phyloP scores from a whole-genome alignment of 2,329 filamentous ascomycete species.

The Xylaria digitata region DNA sequence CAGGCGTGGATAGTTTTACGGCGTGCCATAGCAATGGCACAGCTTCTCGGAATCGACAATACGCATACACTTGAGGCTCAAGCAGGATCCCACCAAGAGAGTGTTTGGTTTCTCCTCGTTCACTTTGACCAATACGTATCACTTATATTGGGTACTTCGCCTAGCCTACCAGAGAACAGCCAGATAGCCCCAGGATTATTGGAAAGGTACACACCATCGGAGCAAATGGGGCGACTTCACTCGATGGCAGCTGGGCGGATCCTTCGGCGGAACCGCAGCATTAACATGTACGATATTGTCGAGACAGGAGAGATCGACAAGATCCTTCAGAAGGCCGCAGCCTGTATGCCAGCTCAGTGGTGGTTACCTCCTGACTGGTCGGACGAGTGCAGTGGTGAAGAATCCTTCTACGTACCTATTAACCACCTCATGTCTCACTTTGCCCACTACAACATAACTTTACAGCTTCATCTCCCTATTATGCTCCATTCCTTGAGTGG shows the following conservation, averaged over 20 bases:
- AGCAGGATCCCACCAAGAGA: constrained; percentile 49
- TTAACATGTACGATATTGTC: constrained; percentile 44
- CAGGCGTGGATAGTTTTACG: constrained; percentile 59
- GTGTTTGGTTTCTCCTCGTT: constrained; percentile 61
- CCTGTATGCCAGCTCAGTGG: constrained; percentile 56
- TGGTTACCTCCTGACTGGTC: constrained; percentile 51
- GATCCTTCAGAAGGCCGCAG: constrained; percentile 53
- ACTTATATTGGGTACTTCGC: constrained; percentile 60
- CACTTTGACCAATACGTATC: constrained; percentile 60
- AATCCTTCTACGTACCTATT: constrained; percentile 48
- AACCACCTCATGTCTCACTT: constrained; percentile 57
- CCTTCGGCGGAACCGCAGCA: constrained; percentile 52
- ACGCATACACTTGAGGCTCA: constrained; percentile 46
- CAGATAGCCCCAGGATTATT: constrained; percentile 48
- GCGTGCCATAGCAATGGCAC: constrained; percentile 58
- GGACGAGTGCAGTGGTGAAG: constrained; percentile 26
- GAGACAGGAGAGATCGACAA: constrained; percentile 53
- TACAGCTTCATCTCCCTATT: constrained; percentile 59
- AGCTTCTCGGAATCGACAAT: constrained; percentile 54
- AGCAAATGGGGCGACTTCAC: constrained; percentile 50
- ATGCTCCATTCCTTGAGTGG: constrained; percentile 48
- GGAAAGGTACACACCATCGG: constrained; percentile 42
- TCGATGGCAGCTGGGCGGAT: constrained; percentile 53
- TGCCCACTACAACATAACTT: constrained; percentile 56
- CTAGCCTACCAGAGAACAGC: constrained; percentile 48